Percentiles rank a stretch among this genome's conserved stretches.
Evolutionary conservation across 1,284 basidiomycete genomes (phyloP).

Genomic region (Psilocybe mexicana): DNA sequence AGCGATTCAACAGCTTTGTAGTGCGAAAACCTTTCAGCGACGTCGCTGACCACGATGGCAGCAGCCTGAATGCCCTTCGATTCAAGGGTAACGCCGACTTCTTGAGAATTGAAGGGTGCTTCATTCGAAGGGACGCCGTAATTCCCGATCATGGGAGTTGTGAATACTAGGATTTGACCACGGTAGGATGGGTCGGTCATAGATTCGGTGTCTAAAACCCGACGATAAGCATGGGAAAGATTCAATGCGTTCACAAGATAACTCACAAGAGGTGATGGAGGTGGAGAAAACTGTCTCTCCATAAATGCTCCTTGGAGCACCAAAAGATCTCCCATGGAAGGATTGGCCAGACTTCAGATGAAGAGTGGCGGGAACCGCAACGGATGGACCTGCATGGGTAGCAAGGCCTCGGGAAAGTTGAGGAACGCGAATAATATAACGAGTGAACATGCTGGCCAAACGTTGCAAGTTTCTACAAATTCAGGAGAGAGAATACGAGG

Average conservation of each 20-base stretch:
- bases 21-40: conserved; percentile 95
- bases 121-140: conserved; percentile 93
- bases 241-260: background rate
- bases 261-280: conserved; percentile 93
- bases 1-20: conserved; percentile 93
- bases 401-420: conserved; percentile 61
- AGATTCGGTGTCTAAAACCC: conserved; percentile 85
- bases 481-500: conserved; percentile 79
- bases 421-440: conserved; percentile 50
- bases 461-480: conserved; percentile 43
- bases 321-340: conserved; percentile 89
- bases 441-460: conserved; percentile 51
- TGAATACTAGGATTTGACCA: conserved; percentile 97
- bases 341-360: conserved; percentile 95
- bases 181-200: conserved; percentile 99
- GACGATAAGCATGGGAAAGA: conserved; percentile 13
- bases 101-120: conserved; percentile 72
- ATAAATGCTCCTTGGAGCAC: conserved; percentile 84
- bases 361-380: conserved; percentile 74
- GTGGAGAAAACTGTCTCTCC: conserved; percentile 99
- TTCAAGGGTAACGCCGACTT: conserved; percentile 91
- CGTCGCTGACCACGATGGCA: conserved; percentile 91
- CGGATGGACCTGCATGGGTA: conserved; percentile 55
- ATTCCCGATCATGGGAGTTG: conserved; percentile 97
- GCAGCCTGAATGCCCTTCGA: conserved; percentile 89